Percentiles rank a stretch among this genome's conserved stretches.
These are phyloP conservation scores for Laguncularia racemosa DNA, from an alignment of 345 rosid genomes.

Conservation along the genomic window DNA sequence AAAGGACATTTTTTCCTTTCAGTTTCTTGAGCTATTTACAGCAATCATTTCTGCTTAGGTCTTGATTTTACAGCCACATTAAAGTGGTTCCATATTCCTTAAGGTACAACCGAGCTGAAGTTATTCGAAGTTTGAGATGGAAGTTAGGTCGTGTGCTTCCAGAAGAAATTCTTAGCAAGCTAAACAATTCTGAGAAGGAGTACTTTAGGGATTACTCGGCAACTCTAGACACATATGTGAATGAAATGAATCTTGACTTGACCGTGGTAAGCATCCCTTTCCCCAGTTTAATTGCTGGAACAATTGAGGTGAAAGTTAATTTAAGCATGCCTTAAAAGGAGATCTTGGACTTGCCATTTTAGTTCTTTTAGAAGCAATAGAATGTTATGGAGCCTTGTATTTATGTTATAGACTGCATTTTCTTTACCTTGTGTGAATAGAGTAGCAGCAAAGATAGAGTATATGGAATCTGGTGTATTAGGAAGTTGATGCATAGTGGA, in stretches of 20 bases:
- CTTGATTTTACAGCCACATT: neutral
- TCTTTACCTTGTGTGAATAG: too few relatives aligned
- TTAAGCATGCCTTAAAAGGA: neutral
- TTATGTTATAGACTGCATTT: too few relatives aligned
- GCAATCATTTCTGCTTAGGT: neutral
- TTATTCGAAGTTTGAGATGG: constrained; percentile 66
- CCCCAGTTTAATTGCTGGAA: neutral
- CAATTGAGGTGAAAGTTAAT: neutral
- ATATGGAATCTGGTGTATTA: too few relatives aligned
- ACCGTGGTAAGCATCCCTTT: constrained; percentile 50
- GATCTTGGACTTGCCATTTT: neutral
- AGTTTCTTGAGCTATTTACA: constrained; percentile 3
- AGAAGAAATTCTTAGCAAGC: constrained; percentile 62
- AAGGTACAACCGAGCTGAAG: constrained; percentile 82
- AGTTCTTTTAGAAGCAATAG: too few relatives aligned
- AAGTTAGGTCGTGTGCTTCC: constrained; percentile 73
- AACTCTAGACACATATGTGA: constrained; percentile 66
- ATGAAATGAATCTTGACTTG: constrained; percentile 59
- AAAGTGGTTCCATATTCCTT: constrained; percentile 1
- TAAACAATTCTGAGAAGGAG: constrained; percentile 54
- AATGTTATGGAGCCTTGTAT: too few relatives aligned
- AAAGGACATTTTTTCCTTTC: constrained; percentile 13
- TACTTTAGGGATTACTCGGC: constrained; percentile 62
- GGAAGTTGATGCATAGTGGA: too few relatives aligned
- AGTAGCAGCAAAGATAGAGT: too few relatives aligned